Conservation (phyloP, 371 early-diverging fungal genomes). For the Mortierella sp. region DNA sequence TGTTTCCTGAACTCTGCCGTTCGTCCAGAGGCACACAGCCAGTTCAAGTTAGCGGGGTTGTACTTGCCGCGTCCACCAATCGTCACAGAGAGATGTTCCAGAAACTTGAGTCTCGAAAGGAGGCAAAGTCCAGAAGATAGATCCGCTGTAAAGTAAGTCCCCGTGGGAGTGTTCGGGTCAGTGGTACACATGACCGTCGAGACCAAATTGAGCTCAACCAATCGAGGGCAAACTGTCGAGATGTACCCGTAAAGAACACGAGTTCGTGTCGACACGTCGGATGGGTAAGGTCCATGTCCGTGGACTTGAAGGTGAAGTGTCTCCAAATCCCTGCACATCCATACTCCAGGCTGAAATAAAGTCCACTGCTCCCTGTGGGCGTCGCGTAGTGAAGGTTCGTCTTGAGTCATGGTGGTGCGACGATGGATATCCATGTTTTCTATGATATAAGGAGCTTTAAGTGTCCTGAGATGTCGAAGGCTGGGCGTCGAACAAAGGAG, state of each 20-base stretch:
- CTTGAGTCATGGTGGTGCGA: too few species aligned
- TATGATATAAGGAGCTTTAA: too few species aligned
- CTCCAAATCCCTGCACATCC: too few species aligned
- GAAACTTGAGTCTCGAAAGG: background rate
- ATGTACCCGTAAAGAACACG: background rate
- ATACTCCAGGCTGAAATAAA: too few species aligned
- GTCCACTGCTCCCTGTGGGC: too few species aligned
- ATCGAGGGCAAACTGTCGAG: background rate
- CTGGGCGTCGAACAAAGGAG: too few species aligned
- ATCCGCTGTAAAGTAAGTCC: background rate
- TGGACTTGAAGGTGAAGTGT: background rate
- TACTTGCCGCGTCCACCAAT: background rate
- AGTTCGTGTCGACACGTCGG: background rate
- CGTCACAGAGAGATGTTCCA: background rate
- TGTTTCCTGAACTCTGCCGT: background rate
- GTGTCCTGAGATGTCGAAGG: too few species aligned
- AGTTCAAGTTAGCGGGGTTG: background rate
- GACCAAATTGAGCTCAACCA: background rate
- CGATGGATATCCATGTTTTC: too few species aligned
- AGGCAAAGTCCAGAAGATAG: background rate
- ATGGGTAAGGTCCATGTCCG: background rate
- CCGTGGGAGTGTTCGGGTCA: background rate
- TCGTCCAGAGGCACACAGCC: background rate
- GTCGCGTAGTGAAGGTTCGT: too few species aligned
- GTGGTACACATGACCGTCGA: background rate